Conservation (phyloP, 1,284 basidiomycete genomes). For the Boletus sp. region DNA sequence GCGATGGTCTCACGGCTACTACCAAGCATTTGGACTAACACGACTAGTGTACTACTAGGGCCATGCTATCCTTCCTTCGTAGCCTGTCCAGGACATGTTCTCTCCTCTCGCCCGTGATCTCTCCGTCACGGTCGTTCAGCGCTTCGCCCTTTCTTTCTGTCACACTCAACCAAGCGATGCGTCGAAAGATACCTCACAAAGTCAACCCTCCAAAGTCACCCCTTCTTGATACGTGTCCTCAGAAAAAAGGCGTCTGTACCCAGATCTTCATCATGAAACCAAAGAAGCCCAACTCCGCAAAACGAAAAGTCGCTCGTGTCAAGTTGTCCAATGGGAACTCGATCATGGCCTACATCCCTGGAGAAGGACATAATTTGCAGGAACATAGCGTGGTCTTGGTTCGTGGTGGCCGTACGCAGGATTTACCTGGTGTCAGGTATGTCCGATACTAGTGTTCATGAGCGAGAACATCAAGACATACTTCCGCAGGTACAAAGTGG, state of each 20-base stretch:
- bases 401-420: constrained; percentile 94
- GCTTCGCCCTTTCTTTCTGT: constrained; percentile 57
- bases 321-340: constrained; percentile 91
- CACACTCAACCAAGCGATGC: constrained; percentile 86
- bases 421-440: constrained; percentile 95
- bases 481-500: constrained; percentile 85
- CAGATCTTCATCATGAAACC: constrained; percentile 87
- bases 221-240: constrained; percentile 76
- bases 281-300: constrained; percentile 99
- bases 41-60: background rate
- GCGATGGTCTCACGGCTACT: constrained; percentile 25
- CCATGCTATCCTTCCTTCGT: constrained; percentile 34
- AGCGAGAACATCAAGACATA: constrained; percentile 8
- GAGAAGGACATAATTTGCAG: constrained; percentile 98
- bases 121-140: constrained; percentile 62
- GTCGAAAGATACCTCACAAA: constrained; percentile 57
- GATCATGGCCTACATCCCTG: constrained; percentile 94
- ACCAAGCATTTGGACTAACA: background rate
- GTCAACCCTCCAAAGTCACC: constrained; percentile 68
- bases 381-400: constrained; percentile 97
- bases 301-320: constrained; percentile 95
- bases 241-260: constrained; percentile 90
- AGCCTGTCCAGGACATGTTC: constrained; percentile 25
- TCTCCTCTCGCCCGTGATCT: constrained; percentile 13
- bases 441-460: constrained; percentile 35